These are phyloP conservation scores for Diospyros kaki DNA, from an alignment of 148 eudicot species.

Conservation along the genomic window DNA sequence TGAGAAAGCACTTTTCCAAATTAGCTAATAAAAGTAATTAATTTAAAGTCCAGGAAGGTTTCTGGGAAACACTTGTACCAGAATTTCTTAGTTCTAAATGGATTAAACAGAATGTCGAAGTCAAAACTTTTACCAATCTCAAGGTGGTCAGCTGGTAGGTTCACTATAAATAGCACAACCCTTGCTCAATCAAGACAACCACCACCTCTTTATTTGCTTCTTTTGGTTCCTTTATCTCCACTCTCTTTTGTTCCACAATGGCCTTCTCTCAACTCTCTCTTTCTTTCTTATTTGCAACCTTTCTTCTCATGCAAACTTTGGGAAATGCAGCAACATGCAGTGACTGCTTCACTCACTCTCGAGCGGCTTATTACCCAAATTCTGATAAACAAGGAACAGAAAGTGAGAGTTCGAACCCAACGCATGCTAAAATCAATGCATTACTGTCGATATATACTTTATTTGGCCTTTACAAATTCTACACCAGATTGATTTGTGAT, in stretches of 20 bases:
- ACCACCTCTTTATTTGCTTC: constrained; percentile 2
- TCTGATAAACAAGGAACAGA: constrained; percentile 59
- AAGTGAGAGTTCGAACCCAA: constrained; percentile 34
- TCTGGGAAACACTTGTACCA: constrained; percentile 9
- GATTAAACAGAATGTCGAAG: constrained; percentile 12
- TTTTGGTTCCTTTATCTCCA: not conserved
- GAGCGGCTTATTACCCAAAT: constrained; percentile 56
- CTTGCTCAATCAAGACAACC: constrained; percentile 17
- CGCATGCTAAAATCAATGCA: not conserved
- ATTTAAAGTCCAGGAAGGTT: constrained; percentile 20
- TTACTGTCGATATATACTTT: not conserved
- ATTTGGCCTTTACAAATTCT: not conserved
- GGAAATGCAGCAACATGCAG: constrained; percentile 46
- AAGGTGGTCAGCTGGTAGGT: not conserved
- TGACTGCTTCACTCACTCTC: constrained; percentile 55
- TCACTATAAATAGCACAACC: constrained; percentile 25
- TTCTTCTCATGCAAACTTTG: constrained; percentile 24
- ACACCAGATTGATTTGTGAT: not conserved
- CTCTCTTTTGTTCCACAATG: constrained; percentile 24
- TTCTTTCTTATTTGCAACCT: constrained; percentile 15
- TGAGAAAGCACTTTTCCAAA: no score
- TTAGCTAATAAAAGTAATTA: not conserved
- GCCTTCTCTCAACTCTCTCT: constrained; percentile 16
- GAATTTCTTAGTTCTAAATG: not conserved
- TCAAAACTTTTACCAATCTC: constrained; percentile 9